These are phyloP conservation scores for Shiraia bambusicola DNA, from an alignment of 2,329 filamentous ascomycete species.

Conservation along the genomic window DNA sequence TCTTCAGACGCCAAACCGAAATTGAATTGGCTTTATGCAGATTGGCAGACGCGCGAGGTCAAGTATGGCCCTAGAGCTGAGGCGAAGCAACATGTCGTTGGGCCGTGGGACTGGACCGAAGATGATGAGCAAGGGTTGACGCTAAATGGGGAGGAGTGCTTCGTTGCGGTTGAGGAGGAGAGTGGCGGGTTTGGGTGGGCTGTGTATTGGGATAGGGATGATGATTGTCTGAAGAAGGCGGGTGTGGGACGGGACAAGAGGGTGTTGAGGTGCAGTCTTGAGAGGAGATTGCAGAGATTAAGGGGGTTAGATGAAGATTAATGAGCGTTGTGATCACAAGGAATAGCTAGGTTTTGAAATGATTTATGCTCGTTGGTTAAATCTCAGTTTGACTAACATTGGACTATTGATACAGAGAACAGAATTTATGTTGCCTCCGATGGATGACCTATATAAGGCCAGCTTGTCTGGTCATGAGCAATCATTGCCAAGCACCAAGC, in stretches of 20 bases:
- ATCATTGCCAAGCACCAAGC: too few species aligned
- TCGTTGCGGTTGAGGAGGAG: conserved; percentile 59
- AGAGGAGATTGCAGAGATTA: conserved; percentile 40
- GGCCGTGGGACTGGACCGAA: conserved; percentile 79
- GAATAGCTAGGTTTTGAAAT: too few species aligned
- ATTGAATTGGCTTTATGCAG: conserved; percentile 68
- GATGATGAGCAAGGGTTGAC: conserved; percentile 56
- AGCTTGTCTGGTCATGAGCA: too few species aligned
- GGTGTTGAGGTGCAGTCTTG: conserved; percentile 49
- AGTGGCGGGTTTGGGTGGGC: conserved; percentile 53
- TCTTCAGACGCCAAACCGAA: conserved; percentile 48
- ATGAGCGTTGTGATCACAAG: background rate
- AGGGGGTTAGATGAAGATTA: conserved; percentile 20
- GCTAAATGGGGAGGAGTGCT: conserved; percentile 57
- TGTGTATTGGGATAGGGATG: conserved; percentile 54
- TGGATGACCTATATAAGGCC: too few species aligned
- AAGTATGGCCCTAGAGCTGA: conserved; percentile 69
- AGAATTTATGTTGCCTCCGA: too few species aligned
- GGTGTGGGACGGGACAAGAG: conserved; percentile 44
- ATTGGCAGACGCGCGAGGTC: conserved; percentile 60
- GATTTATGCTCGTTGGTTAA: too few species aligned
- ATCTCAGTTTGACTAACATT: too few species aligned
- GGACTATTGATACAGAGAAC: too few species aligned
- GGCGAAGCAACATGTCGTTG: conserved; percentile 70
- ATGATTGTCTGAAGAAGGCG: conserved; percentile 47